Base-by-base conservation (phyloP, 2,329 filamentous ascomycete species). In the Fusarium pininemorale region DNA sequence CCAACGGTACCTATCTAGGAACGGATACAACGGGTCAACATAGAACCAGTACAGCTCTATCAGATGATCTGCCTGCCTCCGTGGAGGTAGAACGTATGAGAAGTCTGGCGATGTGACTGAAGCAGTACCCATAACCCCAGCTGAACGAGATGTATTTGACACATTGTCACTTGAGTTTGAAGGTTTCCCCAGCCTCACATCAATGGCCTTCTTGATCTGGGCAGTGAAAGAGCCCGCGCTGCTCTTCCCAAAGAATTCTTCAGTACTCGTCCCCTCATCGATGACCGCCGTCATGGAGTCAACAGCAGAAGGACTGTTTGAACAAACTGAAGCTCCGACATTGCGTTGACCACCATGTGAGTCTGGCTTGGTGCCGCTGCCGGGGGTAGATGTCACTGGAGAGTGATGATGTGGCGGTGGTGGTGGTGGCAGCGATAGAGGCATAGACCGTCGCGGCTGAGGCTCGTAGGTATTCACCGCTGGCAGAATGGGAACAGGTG, bases 201-300 rank as follows among this genome's bases (percentile, higher is more conserved):
- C 83, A 4, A 86, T 83, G 0, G 84, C 84, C 2, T 80, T 82
- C 58, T 83, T 85, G 44, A 87, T 85, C 61, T 86, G 84, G 4
- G 81, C 81, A 35, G 85, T 86, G 54, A 87, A 87, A 6, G 84
- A 84, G 0, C 84, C 84, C 1, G 84, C 83, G 63, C 85, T 86
- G 22, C 84, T 86, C 67, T 81, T 85, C 0, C 85, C 85, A 62
- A 86, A 87, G 66, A 85, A 86, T 24, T 85, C 85, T 20, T 83
- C 80, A 2, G 80, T 84, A 28, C 76, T 81, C 1, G 72, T 74
- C 2, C 82, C 84, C 61, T 85, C 84, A 32, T 85, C 84, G 6
- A 84, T 78, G 3, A 85, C 81, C 0, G 83, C 83, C 12, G 84
- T 86, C 83, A 87, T 86, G 5, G 85, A 85, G 68, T 85, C 81